Evolutionary conservation across 2,329 filamentous ascomycete species (phyloP).

Genomic region (Polychaeton citri): DNA sequence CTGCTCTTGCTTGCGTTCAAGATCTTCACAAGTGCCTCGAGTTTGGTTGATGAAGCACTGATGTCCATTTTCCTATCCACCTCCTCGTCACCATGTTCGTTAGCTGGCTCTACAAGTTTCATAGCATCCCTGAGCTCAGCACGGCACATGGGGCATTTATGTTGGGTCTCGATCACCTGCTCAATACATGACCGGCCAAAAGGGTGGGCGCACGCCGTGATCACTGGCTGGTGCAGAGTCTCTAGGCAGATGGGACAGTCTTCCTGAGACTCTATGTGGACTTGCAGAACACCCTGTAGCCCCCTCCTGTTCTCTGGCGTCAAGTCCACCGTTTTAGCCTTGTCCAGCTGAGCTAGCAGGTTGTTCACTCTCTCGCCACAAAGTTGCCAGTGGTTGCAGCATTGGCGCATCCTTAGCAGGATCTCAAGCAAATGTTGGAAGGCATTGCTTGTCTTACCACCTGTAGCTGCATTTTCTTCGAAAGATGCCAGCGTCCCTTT

Average conservation of each 20-base stretch:
- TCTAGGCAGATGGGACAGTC: constrained; percentile 77
- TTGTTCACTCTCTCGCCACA: constrained; percentile 61
- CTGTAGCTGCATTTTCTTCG: constrained; percentile 27
- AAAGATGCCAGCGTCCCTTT: constrained; percentile 55
- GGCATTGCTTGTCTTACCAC: constrained; percentile 27
- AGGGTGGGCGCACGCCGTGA: constrained; percentile 72
- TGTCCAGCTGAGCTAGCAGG: constrained; percentile 57
- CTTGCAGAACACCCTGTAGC: constrained; percentile 60
- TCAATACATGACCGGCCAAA: constrained; percentile 66
- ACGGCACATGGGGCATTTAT: constrained; percentile 77
- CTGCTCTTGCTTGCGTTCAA: constrained; percentile 52
- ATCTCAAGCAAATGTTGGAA: constrained; percentile 71
- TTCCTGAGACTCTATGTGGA: constrained; percentile 68
- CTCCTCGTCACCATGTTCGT: constrained; percentile 32
- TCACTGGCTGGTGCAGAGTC: constrained; percentile 55
- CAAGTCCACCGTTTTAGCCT: constrained; percentile 53
- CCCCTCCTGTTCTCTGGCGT: constrained; percentile 59
- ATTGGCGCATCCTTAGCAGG: constrained; percentile 68
- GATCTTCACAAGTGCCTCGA: constrained; percentile 64
- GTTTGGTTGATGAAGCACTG: constrained; percentile 64
- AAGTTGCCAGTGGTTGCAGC: constrained; percentile 81
- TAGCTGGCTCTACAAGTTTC: constrained; percentile 53
- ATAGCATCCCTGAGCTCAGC: constrained; percentile 48
- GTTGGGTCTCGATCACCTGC: constrained; percentile 58
- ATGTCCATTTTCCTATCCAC: constrained; percentile 37